These are phyloP conservation scores for Nemania bipapillata DNA, from an alignment of 2,329 filamentous ascomycete species.

Conservation along the genomic window DNA sequence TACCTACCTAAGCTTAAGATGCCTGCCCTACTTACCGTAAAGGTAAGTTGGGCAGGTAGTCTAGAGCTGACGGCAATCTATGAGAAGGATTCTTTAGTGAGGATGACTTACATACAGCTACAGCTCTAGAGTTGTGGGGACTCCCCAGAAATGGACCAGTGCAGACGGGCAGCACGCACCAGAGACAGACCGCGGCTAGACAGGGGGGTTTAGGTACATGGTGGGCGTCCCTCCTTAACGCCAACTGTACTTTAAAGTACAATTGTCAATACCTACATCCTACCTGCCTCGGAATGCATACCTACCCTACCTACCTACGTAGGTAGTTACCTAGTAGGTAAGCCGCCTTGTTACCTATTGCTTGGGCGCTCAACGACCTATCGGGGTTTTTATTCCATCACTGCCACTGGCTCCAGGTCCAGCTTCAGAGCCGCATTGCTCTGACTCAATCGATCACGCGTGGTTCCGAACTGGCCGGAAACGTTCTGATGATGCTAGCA, in stretches of 20 bases:
- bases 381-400: background rate
- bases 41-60: background rate
- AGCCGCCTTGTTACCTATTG: constrained; percentile 28
- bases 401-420: constrained; percentile 11
- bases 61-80: constrained; percentile 5
- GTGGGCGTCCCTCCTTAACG: too few species aligned
- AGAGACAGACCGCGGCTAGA: constrained; percentile 9
- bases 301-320: background rate
- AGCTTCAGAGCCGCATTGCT: constrained; percentile 15
- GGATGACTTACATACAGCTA: constrained; percentile 2
- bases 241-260: too few species aligned
- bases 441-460: constrained; percentile 11
- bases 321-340: background rate
- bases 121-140: background rate
- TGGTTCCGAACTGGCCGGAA: constrained; percentile 11
- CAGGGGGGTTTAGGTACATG: constrained; percentile 13
- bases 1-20: background rate
- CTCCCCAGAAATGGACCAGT: constrained; percentile 9
- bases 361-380: too few species aligned
- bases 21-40: too few species aligned
- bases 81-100: constrained; percentile 20
- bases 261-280: background rate
- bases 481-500: constrained; percentile 13
- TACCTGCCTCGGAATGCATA: background rate
- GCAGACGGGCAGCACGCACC: too few species aligned